phyloP scores from a whole-genome alignment of 352 stramenopile species.

The Peronospora belbahrii region DNA sequence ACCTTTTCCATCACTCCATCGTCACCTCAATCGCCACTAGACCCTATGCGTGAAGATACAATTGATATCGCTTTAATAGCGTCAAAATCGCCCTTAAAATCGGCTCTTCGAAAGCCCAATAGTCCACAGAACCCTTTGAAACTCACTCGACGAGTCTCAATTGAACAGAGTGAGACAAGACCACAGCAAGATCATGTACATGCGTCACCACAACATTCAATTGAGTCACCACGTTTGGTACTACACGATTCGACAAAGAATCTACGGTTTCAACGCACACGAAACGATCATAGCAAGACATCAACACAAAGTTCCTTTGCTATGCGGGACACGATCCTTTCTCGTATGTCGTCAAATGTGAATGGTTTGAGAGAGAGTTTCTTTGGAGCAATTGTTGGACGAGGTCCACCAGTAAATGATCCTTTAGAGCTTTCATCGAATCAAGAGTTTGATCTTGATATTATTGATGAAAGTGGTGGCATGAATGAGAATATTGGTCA shows the following conservation, averaged over 20 bases:
- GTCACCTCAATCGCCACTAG: slow-evolving; percentile 13
- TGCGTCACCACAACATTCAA: slow-evolving; percentile 23
- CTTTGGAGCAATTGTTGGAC: slow-evolving; percentile 37
- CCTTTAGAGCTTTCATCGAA: slow-evolving; percentile 53
- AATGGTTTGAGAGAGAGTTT: slow-evolving; percentile 50
- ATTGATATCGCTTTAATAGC: slow-evolving; percentile 1
- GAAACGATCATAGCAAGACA: slow-evolving; percentile 28
- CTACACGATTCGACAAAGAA: slow-evolving; percentile 15
- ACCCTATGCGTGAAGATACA: slow-evolving; percentile 2
- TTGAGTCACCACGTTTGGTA: slow-evolving; percentile 5
- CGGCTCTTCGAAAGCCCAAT: slow-evolving; percentile 7
- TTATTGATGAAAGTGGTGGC: slow-evolving; percentile 68
- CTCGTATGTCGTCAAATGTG: slow-evolving; percentile 35
- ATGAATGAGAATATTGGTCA: slow-evolving; percentile 52
- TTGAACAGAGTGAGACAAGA: slow-evolving; percentile 12
- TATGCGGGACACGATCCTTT: slow-evolving; percentile 27
- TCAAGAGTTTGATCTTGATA: slow-evolving; percentile 65
- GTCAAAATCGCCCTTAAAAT: slow-evolving; percentile 13
- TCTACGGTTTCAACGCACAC: slow-evolving; percentile 25
- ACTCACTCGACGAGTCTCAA: slow-evolving; percentile 19
- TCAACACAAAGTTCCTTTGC: slow-evolving; percentile 31
- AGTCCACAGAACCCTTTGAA: slow-evolving; percentile 12
- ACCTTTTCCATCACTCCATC: slow-evolving; percentile 14
- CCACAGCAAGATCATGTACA: slow-evolving; percentile 8
- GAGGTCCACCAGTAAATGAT: slow-evolving; percentile 23